Base-by-base conservation (phyloP, 116 monocot genomes). In the Cymodocea nodosa region DNA sequence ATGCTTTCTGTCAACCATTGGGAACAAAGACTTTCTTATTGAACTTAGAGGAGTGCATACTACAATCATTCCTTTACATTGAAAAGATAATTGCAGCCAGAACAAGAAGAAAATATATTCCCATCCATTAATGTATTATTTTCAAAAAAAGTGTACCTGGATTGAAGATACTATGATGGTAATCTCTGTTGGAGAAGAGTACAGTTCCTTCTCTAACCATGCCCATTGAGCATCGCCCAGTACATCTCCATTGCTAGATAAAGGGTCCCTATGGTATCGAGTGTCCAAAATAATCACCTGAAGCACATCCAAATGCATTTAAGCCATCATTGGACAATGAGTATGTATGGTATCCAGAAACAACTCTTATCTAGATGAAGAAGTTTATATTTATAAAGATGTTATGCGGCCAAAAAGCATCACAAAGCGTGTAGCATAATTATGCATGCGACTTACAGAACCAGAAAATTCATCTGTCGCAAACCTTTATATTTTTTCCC, bases 231-330 rank as follows among this genome's bases (percentile, higher is more conserved):
- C 53, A 59, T 87, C 74, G 15, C 92, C 92, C 56, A 92, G 70
- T 63, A 92, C 72, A 37, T 50, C 76, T 56, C 92, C 92, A 82
- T 92, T 82, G 72, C 85, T 92, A 40, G 60, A 68, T 13, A 87
- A 51, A 24, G 87, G 80, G 65, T 91, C 84, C 72, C 91, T 81
- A 63, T 92, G 84, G 56, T 81, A 92, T 78, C 92, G 87, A 6
- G 92, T 84, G 63, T 92, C 92, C 64, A 92, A 76, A 70, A 92
- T 65, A 80, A 92, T 84, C 64, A 92, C 80, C 92, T 92, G 70
- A 34, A 12, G 17, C 52, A 35, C 1, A 68, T 57, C 17, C 8
- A 52, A 56, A 16, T 53, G 25, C 44, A 25, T 40, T 37, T 55
- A 49, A 49, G 4, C 18, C 44, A 44, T 44, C 44, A 44, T 11